Evolutionary conservation across 306 rosid genomes (phyloP).

Genomic region (Boehmeria nivea): DNA sequence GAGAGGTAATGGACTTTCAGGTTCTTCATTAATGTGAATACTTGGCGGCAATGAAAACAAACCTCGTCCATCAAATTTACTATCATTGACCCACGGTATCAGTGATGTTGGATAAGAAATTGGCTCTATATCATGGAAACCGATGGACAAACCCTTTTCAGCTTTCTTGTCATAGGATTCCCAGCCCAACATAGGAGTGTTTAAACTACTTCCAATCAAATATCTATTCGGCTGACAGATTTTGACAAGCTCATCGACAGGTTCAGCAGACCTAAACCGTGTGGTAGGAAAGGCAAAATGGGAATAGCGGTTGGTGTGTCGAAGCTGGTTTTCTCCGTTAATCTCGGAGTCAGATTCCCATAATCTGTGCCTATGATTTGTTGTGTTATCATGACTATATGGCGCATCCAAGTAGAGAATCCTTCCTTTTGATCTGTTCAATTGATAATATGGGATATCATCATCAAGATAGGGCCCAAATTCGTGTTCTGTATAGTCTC

Average conservation of each 20-base stretch:
- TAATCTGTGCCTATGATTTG: slow-evolving; percentile 26
- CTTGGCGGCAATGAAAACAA: slow-evolving; percentile 36
- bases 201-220: slow-evolving; percentile 27
- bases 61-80: slow-evolving; percentile 19
- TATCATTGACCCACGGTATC: slow-evolving; percentile 22
- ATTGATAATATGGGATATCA: slow-evolving; percentile 28
- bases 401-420: slow-evolving; percentile 29
- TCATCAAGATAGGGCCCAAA: slow-evolving; percentile 30
- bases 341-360: slow-evolving; percentile 32
- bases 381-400: slow-evolving; percentile 18
- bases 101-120: slow-evolving; percentile 18
- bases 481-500: slow-evolving; percentile 32
- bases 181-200: slow-evolving; percentile 43
- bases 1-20: slow-evolving; percentile 24
- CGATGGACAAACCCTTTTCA: slow-evolving; percentile 21
- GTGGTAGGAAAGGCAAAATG: too few species aligned
- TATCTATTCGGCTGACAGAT: slow-evolving; percentile 15
- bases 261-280: slow-evolving; percentile 24
- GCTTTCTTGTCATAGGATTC: slow-evolving; percentile 21
- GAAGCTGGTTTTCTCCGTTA: slow-evolving; percentile 22
- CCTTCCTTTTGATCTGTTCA: slow-evolving; percentile 30
- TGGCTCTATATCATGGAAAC: slow-evolving; percentile 27
- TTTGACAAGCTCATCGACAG: slow-evolving; percentile 28
- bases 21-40: slow-evolving; percentile 20
- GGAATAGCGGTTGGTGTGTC: too few species aligned